Percentiles rank a stretch among this genome's conserved stretches.
phyloP scores from a whole-genome alignment of 306 rosid genomes.

The Dalbergia oliveri region DNA sequence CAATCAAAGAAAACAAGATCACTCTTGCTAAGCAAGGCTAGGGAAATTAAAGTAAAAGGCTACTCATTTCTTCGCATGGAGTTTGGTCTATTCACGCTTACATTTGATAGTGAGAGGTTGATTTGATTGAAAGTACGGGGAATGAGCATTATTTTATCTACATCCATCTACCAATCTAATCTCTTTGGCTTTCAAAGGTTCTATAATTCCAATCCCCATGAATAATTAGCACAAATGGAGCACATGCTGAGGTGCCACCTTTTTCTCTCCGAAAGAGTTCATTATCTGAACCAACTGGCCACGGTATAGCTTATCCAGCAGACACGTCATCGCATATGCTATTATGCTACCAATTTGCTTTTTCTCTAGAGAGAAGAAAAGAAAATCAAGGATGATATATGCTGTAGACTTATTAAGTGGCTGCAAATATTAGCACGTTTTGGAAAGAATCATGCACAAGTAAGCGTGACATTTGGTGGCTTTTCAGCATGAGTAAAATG shows the following conservation, averaged over 20 bases:
- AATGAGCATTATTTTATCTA: constrained; percentile 47
- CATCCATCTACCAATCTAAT: constrained; percentile 50
- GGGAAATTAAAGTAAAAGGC: constrained; percentile 41
- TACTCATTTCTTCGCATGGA: constrained; percentile 28
- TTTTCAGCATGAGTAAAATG: constrained; percentile 36
- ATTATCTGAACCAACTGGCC: constrained; percentile 31
- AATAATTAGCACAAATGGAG: constrained; percentile 32
- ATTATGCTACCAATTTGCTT: not conserved
- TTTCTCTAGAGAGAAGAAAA: not conserved
- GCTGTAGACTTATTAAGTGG: constrained; percentile 45
- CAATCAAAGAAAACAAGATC: constrained; percentile 38
- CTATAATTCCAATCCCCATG: constrained; percentile 51
- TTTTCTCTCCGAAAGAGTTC: constrained; percentile 13
- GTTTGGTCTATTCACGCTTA: constrained; percentile 68
- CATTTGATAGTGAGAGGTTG: constrained; percentile 51
- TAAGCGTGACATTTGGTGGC: constrained; percentile 35
- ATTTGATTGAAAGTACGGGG: constrained; percentile 53
- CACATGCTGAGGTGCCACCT: constrained; percentile 48
- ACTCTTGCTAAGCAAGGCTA: not conserved
- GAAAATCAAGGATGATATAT: constrained; percentile 17
- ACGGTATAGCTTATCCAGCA: constrained; percentile 31
- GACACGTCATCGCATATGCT: constrained; percentile 23
- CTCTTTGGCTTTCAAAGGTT: constrained; percentile 33
- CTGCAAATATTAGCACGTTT: constrained; percentile 48
- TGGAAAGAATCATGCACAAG: constrained; percentile 38